These are phyloP conservation scores for Talaromyces sp. DNA, from an alignment of 2,329 filamentous ascomycete species.

Conservation along the genomic window DNA sequence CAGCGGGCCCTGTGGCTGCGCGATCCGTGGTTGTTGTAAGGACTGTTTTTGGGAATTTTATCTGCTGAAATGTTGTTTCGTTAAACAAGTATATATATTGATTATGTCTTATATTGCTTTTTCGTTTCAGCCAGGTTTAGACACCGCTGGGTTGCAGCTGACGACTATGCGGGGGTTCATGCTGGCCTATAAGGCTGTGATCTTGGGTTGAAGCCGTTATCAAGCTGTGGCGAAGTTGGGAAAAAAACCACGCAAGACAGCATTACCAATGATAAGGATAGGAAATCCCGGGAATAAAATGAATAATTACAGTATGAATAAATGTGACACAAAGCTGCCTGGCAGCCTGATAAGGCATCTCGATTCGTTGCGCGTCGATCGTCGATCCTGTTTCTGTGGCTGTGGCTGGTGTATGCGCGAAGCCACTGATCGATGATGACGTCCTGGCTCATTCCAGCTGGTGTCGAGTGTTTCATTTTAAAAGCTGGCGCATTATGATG, in stretches of 20 bases:
- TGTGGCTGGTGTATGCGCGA: not conserved
- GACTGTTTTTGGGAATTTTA: not conserved
- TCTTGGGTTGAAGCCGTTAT: not conserved
- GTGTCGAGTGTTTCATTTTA: too few species aligned
- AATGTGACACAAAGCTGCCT: too few species aligned
- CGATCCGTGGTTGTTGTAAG: not conserved
- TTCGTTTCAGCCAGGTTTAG: not conserved
- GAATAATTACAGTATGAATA: not conserved
- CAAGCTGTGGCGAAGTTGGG: not conserved
- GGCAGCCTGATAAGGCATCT: too few species aligned
- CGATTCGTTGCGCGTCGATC: not conserved
- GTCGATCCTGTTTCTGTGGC: not conserved
- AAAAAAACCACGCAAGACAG: not conserved
- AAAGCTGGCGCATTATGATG: too few species aligned
- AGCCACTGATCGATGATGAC: not conserved
- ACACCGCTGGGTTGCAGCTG: not conserved
- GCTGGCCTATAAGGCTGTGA: not conserved
- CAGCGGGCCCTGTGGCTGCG: not conserved
- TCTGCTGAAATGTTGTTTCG: not conserved
- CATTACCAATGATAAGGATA: too few species aligned
- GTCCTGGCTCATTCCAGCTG: not conserved
- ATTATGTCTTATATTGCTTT: too few species aligned
- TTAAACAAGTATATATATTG: not conserved
- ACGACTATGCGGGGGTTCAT: too few species aligned
- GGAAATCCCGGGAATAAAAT: too few species aligned